Evolutionary conservation across 306 rosid species (phyloP).

Genomic region (Castanea mollissima): DNA sequence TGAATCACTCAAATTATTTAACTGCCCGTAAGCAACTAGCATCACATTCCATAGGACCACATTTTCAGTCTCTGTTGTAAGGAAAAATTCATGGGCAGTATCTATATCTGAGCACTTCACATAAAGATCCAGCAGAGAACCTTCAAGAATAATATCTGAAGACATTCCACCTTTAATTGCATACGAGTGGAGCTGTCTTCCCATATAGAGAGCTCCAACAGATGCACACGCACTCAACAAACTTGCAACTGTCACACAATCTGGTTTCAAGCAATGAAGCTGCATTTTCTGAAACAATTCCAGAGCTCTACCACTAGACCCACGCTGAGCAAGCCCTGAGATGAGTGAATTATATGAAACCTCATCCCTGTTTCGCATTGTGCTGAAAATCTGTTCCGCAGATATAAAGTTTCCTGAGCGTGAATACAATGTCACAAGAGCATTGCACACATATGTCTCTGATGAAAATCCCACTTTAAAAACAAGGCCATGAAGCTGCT

Average conservation of each 20-base stretch:
- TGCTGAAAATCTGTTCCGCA: slow-evolving; percentile 57
- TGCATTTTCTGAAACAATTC: slow-evolving; percentile 66
- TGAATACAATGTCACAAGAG: slow-evolving; percentile 72
- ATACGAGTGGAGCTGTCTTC: slow-evolving; percentile 73
- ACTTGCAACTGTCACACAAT: slow-evolving; percentile 78
- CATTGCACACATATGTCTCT: slow-evolving; percentile 83
- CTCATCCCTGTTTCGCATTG: slow-evolving; percentile 59
- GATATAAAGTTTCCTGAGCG: slow-evolving; percentile 54
- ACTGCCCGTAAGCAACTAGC: slow-evolving; percentile 82
- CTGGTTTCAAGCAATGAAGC: slow-evolving; percentile 64
- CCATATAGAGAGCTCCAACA: slow-evolving; percentile 49
- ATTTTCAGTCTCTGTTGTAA: slow-evolving; percentile 64
- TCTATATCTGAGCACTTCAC: slow-evolving; percentile 72
- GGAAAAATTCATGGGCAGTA: slow-evolving; percentile 68
- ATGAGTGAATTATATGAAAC: slow-evolving; percentile 87
- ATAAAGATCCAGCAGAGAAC: slow-evolving; percentile 87
- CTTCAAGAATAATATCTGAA: slow-evolving; percentile 75
- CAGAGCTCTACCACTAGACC: slow-evolving; percentile 55
- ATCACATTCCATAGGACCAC: slow-evolving; percentile 85
- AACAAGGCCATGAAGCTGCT: slow-evolving; percentile 76
- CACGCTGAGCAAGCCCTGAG: slow-evolving; percentile 80
- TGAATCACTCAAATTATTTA: slow-evolving; percentile 57
- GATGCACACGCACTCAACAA: slow-evolving; percentile 78
- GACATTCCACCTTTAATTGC: slow-evolving; percentile 79
- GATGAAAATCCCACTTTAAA: slow-evolving; percentile 68